Conservation (phyloP, 345 rosid genomes). For the Rhodamnia rubescens region DNA sequence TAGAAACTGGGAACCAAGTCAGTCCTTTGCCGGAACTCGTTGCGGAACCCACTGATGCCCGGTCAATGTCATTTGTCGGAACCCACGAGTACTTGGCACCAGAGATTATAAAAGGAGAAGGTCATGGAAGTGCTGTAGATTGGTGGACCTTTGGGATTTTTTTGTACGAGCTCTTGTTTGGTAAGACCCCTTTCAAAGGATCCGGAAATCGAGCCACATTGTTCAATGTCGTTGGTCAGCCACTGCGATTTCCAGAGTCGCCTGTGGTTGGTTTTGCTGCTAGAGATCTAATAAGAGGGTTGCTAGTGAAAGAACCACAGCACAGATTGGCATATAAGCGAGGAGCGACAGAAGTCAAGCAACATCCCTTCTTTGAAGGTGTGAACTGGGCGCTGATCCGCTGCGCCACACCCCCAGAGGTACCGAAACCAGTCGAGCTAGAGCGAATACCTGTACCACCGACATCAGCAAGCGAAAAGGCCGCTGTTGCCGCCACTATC, state of each 20-base stretch:
- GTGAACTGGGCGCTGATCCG: conserved; percentile 93
- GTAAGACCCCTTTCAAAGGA: conserved; percentile 93
- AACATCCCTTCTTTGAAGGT: conserved; percentile 90
- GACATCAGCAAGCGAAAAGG: conserved; percentile 37
- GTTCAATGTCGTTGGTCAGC: conserved; percentile 91
- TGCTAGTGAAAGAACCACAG: conserved; percentile 87
- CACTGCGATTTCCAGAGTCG: conserved; percentile 79
- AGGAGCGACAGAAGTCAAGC: conserved; percentile 91
- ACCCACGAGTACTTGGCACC: conserved; percentile 92
- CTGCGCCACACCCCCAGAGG: conserved; percentile 88
- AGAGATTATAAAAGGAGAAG: conserved; percentile 90
- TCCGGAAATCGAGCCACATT: conserved; percentile 81
- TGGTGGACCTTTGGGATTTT: conserved; percentile 98
- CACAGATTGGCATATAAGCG: conserved; percentile 77
- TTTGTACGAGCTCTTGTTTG: conserved; percentile 74
- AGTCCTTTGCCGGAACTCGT: conserved; percentile 83
- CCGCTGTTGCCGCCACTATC: conserved; percentile 16
- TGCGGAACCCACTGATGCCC: conserved; percentile 88
- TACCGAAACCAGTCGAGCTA: conserved; percentile 66
- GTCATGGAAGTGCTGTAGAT: conserved; percentile 96
- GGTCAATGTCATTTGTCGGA: conserved; percentile 93
- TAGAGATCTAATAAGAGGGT: conserved; percentile 70
- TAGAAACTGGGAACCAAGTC: conserved; percentile 63
- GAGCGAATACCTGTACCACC: conserved; percentile 38
- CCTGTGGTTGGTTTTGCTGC: conserved; percentile 83